A percentile compares a stretch with the other conserved stretches of the same genome.
These are phyloP conservation scores for Ophiosphaerella korrae DNA, from an alignment of 2,329 filamentous ascomycete species.

Conservation along the genomic window DNA sequence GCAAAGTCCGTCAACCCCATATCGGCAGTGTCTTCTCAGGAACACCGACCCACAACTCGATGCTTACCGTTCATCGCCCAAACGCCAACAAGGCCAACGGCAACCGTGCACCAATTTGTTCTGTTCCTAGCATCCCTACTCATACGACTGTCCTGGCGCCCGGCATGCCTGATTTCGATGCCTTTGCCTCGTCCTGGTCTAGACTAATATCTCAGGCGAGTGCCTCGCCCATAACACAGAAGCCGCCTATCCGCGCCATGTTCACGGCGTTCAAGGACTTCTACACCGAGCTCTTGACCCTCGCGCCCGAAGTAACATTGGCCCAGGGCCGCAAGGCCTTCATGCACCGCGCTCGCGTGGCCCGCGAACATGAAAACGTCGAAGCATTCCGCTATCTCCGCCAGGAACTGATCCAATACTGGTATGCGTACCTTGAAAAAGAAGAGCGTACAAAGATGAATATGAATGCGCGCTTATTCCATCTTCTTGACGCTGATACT, in stretches of 20 bases:
- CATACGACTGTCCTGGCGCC: conserved; percentile 15
- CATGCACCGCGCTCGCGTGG: conserved; percentile 42
- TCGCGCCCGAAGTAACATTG: conserved; percentile 18
- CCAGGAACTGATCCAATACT: conserved; percentile 37
- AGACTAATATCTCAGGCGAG: conserved; percentile 14
- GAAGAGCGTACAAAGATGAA: conserved; percentile 27
- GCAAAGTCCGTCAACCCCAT: conserved; percentile 35
- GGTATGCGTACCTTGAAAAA: conserved; percentile 33
- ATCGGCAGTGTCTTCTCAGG: conserved; percentile 33
- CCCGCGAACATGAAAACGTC: conserved; percentile 40
- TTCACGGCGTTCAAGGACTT: conserved; percentile 43
- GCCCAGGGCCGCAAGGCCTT: conserved; percentile 24
- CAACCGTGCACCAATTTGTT: conserved; percentile 22
- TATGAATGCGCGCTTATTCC: conserved; percentile 22
- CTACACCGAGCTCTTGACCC: conserved; percentile 26
- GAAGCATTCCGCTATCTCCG: conserved; percentile 30
- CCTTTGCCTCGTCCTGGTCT: conserved; percentile 31
- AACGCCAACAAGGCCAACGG: neutral
- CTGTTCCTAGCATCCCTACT: conserved; percentile 29
- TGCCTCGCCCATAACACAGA: conserved; percentile 10
- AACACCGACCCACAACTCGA: conserved; percentile 17
- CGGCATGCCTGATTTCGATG: conserved; percentile 23
- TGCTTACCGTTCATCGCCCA: conserved; percentile 18
- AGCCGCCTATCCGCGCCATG: conserved; percentile 35
- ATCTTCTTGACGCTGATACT: conserved; percentile 31